phyloP scores from a whole-genome alignment of 768 basidiomycete genomes.

The Neoboletus magnificus region DNA sequence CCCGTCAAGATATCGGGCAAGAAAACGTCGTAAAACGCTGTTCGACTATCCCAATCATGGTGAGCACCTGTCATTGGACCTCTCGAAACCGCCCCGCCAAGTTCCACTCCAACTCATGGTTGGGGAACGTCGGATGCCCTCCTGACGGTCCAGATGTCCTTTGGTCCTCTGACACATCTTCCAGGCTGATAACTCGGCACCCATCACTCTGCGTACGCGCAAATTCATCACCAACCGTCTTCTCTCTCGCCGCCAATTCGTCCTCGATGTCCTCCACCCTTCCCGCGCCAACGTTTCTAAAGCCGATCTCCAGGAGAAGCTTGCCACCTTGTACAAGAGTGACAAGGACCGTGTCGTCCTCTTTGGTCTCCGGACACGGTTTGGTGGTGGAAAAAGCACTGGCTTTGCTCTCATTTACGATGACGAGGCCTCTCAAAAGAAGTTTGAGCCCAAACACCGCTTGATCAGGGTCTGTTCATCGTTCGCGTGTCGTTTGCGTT shows the following conservation, averaged over 20 bases:
- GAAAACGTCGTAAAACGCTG: constrained; percentile 20
- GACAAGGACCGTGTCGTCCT: constrained; percentile 87
- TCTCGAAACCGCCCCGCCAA: not conserved
- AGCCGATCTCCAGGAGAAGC: constrained; percentile 87
- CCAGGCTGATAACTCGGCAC: constrained; percentile 75
- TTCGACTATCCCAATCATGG: constrained; percentile 32
- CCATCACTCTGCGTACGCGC: constrained; percentile 94
- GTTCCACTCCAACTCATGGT: constrained; percentile 6
- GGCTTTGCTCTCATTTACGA: constrained; percentile 99
- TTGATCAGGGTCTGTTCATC: constrained; percentile 77
- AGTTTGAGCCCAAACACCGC: constrained; percentile 96
- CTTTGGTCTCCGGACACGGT: constrained; percentile 92
- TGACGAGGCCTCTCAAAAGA: constrained; percentile 89
- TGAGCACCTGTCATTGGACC: constrained; percentile 27
- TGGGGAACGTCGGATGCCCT: constrained; percentile 27
- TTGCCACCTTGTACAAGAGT: constrained; percentile 89
- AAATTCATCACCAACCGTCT: constrained; percentile 99
- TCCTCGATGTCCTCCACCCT: constrained; percentile 95
- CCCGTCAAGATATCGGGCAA: constrained; percentile 29
- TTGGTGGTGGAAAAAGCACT: constrained; percentile 97
- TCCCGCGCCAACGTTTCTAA: constrained; percentile 91
- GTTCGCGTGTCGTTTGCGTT: not conserved
- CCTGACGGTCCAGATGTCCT: constrained; percentile 20
- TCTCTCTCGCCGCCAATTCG: constrained; percentile 91
- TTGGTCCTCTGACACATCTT: constrained; percentile 16